Base-by-base conservation (phyloP, 2,329 filamentous ascomycete genomes). In the Botrytis fragariae region DNA sequence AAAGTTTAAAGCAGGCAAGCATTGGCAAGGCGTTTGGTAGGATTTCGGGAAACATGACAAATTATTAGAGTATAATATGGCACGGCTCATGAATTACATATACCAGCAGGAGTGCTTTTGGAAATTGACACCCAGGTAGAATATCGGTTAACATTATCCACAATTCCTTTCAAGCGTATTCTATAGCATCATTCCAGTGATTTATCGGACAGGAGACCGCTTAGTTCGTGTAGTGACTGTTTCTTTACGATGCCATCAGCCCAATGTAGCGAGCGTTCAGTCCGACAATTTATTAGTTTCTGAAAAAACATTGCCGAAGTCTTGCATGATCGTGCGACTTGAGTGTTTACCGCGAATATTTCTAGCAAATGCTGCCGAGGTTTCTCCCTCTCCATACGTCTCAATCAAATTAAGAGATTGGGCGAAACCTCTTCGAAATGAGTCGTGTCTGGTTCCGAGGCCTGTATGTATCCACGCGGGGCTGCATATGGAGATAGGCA, bases 11-110 rank as follows among this genome's bases (percentile, higher is more conserved):
- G 60, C 69, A 71, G 62, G 45, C 60, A 72, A 74, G 73, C 73
- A 72, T 74, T 68, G 70, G 70, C 62, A 72, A 59, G 73, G 73
- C 73, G 73, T 74, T 74, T 45, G 61, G 73, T 32, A 37, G 37
- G 69, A 48, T 42, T 54, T 62, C 69, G 51, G 54, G 62, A 67
- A 42, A 60, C 51, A 45, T 57, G 71, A 72, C 51, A 69, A 57
- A 35, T 54, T 48, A 35, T 48, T 72, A 72, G 39, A 72, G 37
- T 69, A 69, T 69, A 68, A 69, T 68, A 72, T 68, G 71, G 62
- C 48, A 60, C 37, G 51, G 51, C 39, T 42, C 62, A 72, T 72
- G 71, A 72, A 72, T 37, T 60, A 72, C 71, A 69, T 68, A 72
- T 68, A 72, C 62, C 51, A 72, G 45, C 42, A 54, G 39, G 54